phyloP scores from a whole-genome alignment of 2,329 filamentous ascomycete genomes.

The Microdochium paspali region DNA sequence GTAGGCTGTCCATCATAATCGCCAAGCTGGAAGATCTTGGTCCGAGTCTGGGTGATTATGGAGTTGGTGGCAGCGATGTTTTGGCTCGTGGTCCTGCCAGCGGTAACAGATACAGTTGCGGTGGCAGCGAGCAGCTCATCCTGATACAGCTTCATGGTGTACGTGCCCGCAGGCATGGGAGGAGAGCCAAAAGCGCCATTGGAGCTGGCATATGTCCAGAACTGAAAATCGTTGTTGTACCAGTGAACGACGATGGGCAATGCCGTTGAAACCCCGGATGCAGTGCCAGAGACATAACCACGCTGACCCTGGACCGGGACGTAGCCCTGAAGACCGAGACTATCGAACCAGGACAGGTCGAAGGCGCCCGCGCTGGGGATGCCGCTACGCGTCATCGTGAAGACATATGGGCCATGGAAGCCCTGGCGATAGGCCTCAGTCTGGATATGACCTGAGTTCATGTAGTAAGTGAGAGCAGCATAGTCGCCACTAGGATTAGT shows the following conservation, averaged over 20 bases:
- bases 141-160: constrained; percentile 51
- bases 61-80: constrained; percentile 33
- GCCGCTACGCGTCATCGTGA: constrained; percentile 42
- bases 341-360: constrained; percentile 46
- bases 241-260: constrained; percentile 48
- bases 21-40: constrained; percentile 44
- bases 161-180: constrained; percentile 48
- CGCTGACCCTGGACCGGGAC: constrained; percentile 32
- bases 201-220: constrained; percentile 42
- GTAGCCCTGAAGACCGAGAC: constrained; percentile 42
- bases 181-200: constrained; percentile 43
- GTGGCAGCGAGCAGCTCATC: constrained; percentile 41
- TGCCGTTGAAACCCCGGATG: constrained; percentile 34
- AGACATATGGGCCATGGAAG: constrained; percentile 48
- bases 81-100: constrained; percentile 33
- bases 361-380: constrained; percentile 30
- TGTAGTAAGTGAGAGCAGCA: constrained; percentile 48
- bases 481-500: constrained; percentile 41
- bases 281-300: constrained; percentile 43
- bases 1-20: constrained; percentile 53
- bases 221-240: constrained; percentile 45
- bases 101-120: constrained; percentile 31
- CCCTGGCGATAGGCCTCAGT: constrained; percentile 48
- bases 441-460: constrained; percentile 47
- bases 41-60: constrained; percentile 24